Conservation (phyloP, 192 early-diverging fungal species). For the Backusella psychrophila region DNA sequence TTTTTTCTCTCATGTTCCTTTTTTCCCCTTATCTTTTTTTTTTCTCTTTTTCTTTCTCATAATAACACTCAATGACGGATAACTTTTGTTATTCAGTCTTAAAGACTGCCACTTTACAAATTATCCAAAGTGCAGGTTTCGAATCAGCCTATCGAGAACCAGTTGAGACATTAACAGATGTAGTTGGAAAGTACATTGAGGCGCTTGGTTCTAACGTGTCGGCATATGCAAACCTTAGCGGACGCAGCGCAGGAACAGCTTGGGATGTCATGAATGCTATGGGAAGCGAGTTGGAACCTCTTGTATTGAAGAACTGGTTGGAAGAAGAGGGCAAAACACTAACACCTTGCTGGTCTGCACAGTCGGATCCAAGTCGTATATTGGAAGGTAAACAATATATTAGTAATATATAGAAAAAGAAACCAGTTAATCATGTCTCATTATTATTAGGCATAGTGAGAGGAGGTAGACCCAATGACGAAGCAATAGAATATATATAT, state of each 20-base stretch:
- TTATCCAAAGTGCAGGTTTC: conserved; percentile 52
- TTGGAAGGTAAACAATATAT: conserved; percentile 36
- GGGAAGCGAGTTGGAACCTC: conserved; percentile 35
- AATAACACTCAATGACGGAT: conserved; percentile 28
- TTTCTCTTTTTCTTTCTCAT: conserved; percentile 14
- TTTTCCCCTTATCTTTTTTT: conserved; percentile 2
- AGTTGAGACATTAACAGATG: conserved; percentile 47
- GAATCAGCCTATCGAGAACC: conserved; percentile 44
- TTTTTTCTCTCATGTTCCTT: conserved; percentile 3
- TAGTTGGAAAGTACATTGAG: conserved; percentile 47
- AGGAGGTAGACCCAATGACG: background rate
- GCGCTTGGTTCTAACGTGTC: conserved; percentile 43
- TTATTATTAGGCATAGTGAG: conserved; percentile 3
- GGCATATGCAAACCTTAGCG: conserved; percentile 46
- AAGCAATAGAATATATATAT: conserved; percentile 7
- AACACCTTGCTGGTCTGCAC: conserved; percentile 40
- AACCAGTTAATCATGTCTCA: background rate
- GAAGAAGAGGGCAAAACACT: conserved; percentile 40
- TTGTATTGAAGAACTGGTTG: conserved; percentile 44
- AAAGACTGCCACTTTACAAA: conserved; percentile 45
- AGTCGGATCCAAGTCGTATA: conserved; percentile 44
- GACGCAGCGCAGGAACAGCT: conserved; percentile 40
- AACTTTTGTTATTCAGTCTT: conserved; percentile 51
- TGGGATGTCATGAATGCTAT: conserved; percentile 44
- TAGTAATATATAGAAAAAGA: background rate